These are phyloP conservation scores for Nicotiana knightiana DNA, from an alignment of 257 asterid genomes.

Conservation along the genomic window DNA sequence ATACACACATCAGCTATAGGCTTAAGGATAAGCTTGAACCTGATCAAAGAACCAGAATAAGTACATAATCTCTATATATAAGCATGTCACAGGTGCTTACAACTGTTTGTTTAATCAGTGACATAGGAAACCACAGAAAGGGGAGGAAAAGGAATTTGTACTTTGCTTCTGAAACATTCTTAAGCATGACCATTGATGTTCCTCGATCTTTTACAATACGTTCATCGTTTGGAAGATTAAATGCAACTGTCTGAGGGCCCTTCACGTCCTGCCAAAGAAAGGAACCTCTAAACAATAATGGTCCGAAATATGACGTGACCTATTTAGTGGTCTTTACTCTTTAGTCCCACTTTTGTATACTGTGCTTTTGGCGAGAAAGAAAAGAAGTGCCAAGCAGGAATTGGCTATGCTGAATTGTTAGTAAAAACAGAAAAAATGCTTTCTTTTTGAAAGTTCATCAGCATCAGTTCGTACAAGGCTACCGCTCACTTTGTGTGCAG, in stretches of 20 bases:
- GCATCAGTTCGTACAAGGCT: not conserved
- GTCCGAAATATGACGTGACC: not conserved
- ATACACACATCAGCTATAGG: slow-evolving; percentile 83
- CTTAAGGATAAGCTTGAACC: slow-evolving; percentile 90
- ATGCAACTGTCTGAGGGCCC: slow-evolving; percentile 98
- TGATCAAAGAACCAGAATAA: slow-evolving; percentile 25
- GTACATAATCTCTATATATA: not conserved
- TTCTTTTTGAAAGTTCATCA: not conserved
- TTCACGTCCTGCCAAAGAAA: slow-evolving; percentile 66
- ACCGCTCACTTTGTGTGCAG: not conserved
- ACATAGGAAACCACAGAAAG: not conserved
- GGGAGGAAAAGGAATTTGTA: slow-evolving; percentile 18
- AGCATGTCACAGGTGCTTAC: not conserved
- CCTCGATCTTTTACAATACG: slow-evolving; percentile 90
- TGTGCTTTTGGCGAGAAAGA: not conserved
- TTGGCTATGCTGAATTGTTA: not conserved
- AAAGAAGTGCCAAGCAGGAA: not conserved
- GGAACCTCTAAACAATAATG: not conserved
- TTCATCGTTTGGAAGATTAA: slow-evolving; percentile 97
- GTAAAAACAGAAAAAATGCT: not conserved
- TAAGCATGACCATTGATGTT: slow-evolving; percentile 95
- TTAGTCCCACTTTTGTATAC: not conserved
- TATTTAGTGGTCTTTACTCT: not conserved
- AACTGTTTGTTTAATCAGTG: not conserved
- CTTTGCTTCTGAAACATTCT: slow-evolving; percentile 98